Conservation (phyloP, 2,329 filamentous ascomycete genomes). For the Rhinocladiella similis region DNA sequence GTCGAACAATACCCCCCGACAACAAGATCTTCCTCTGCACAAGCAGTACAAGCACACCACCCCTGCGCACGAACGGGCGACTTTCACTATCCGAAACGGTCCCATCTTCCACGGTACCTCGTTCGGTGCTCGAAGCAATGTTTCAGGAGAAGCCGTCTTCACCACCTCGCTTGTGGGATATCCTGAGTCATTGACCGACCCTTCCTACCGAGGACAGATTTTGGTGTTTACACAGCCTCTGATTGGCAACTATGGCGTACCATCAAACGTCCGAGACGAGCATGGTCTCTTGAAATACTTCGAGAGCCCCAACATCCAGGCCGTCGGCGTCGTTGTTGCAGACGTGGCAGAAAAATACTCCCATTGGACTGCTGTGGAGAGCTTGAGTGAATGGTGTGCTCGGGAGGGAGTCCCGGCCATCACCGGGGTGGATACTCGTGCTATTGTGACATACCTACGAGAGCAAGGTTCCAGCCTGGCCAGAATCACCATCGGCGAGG, state of each 20-base stretch:
- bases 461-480: constrained; percentile 96
- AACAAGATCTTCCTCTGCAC: constrained; percentile 22
- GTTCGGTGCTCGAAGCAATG: constrained; percentile 93
- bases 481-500: constrained; percentile 90
- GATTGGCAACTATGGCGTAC: constrained; percentile 98
- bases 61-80: constrained; percentile 74
- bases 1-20: constrained; percentile 37
- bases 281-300: constrained; percentile 95
- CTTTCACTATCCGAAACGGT: constrained; percentile 93
- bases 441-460: constrained; percentile 91
- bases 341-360: constrained; percentile 93
- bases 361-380: constrained; percentile 98
- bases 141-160: constrained; percentile 97
- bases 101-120: constrained; percentile 95
- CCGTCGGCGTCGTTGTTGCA: constrained; percentile 90
- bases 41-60: constrained; percentile 59
- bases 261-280: constrained; percentile 79
- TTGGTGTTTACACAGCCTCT: constrained; percentile 97
- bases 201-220: constrained; percentile 77
- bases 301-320: constrained; percentile 96
- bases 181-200: constrained; percentile 79
- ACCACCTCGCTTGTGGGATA: constrained; percentile 97
- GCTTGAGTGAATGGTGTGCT: constrained; percentile 88
- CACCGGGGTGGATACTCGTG: constrained; percentile 93
- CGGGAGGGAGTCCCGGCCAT: constrained; percentile 95